These are phyloP conservation scores for Vitis hybrid DNA, from an alignment of 177 flowering plant genomes.

Conservation along the genomic window DNA sequence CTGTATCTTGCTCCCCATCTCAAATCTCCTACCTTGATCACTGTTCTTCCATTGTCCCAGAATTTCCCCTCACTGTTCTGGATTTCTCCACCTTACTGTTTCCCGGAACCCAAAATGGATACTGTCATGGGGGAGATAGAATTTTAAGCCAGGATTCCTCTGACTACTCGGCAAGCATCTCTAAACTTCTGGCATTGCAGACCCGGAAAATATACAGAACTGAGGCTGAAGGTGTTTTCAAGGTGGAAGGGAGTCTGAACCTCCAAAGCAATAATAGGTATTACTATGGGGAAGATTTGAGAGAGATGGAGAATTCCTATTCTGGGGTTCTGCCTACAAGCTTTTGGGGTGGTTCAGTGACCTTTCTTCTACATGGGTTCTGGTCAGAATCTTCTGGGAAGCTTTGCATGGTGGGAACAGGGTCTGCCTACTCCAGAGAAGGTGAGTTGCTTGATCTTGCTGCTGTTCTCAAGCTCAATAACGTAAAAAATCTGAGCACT, in stretches of 20 bases:
- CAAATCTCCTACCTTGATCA: constrained; percentile 26
- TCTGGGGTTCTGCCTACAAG: no score
- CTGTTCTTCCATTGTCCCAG: constrained; percentile 35
- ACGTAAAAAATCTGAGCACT: constrained; percentile 26
- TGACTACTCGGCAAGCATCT: background rate
- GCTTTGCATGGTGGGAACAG: constrained; percentile 66
- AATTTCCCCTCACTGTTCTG: constrained; percentile 6
- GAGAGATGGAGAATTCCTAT: no score
- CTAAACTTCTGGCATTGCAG: background rate
- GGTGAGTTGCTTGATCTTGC: constrained; percentile 30
- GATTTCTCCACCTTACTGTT: no score
- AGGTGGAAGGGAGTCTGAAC: constrained; percentile 18
- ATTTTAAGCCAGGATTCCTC: constrained; percentile 10
- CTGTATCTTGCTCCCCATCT: constrained; percentile 1
- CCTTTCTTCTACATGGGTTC: constrained; percentile 46
- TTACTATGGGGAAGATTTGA: no score
- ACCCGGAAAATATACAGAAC: constrained; percentile 12
- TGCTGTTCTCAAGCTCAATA: constrained; percentile 48
- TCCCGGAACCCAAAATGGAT: constrained; percentile 8
- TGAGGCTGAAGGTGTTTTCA: constrained; percentile 16
- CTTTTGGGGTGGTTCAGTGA: no score
- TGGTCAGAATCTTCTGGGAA: constrained; percentile 46
- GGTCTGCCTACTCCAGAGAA: constrained; percentile 9
- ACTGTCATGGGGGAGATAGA: constrained; percentile 25
- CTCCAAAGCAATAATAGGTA: no score